Evolutionary conservation across 805 yeast species (phyloP), one percentile per base, ranked within the genome.

Genomic region (Zygosaccharomyces bisporus): DNA sequence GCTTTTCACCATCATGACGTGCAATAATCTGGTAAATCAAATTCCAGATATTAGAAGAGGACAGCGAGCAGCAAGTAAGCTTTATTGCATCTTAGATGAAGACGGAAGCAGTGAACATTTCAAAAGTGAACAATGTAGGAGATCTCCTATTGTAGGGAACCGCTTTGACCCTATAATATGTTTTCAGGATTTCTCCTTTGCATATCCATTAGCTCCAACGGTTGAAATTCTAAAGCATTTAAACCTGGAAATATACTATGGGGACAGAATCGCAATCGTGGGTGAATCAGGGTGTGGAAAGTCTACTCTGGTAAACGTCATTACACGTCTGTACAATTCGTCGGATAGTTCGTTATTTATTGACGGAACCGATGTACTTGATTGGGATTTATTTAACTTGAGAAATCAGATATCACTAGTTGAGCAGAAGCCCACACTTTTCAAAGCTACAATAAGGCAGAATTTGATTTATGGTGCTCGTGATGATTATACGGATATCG

Each of bases 231-330:
- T 83, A 24, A 62, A 67, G 1, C 54, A 72, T 23, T 53, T 85
- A 5, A 61, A 63, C 7, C 65, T 83, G 24, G 34, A 46, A 0
- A 59, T 90, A 1, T 21, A 55, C 0, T 54, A 66, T 8, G 76
- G 77, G 14, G 77, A 79, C 44, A 68, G 76, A 0, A 69, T 84
- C 16, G 93, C 86, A 0, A 63, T 93, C 1, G 77, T 82, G 3
- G 99, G 99, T 0, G 79, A 76, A 27, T 86, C 97, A 1, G 99
- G 99, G 0, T 75, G 83, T 10, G 99, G 99, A 0, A 93, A 93
- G 63, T 84, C 96, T 0, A 88, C 98, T 0, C 49, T 91, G 1
- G 64, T 79, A 0, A 68, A 73, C 1, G 53, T 90, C 9, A 50
- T 90, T 0, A 63, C 80, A 1, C 68, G 83, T 39, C 62, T 90